These are phyloP conservation scores for Dispira parvispora DNA, from an alignment of 192 early-diverging fungal genomes.

Conservation along the genomic window DNA sequence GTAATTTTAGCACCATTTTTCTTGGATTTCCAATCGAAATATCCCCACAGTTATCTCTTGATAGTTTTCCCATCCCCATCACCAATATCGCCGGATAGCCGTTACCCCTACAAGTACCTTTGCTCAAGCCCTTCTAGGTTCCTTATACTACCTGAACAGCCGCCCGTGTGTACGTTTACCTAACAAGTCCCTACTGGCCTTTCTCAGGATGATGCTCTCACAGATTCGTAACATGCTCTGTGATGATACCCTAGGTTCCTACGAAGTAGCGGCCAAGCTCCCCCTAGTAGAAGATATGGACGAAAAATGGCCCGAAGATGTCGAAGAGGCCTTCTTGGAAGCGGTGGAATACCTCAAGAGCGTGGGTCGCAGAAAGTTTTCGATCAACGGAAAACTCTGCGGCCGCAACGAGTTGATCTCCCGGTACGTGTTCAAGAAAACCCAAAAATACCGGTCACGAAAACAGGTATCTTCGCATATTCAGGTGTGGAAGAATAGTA, in stretches of 20 bases:
- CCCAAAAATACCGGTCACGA: constrained; percentile 41
- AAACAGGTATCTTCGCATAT: constrained; percentile 71
- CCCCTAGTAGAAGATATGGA: neutral
- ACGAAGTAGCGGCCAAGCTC: neutral
- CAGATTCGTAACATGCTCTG: constrained; percentile 1
- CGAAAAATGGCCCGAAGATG: constrained; percentile 33
- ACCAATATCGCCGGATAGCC: too few species aligned
- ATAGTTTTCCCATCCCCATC: too few species aligned
- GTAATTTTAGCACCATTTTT: too few species aligned
- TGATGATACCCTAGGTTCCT: neutral
- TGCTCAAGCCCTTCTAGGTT: too few species aligned
- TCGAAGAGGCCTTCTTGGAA: constrained; percentile 39
- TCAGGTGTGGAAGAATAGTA: constrained; percentile 58
- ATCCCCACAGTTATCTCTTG: too few species aligned
- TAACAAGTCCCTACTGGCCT: neutral
- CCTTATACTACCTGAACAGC: too few species aligned
- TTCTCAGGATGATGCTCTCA: neutral
- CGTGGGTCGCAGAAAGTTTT: constrained; percentile 8
- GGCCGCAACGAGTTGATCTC: constrained; percentile 57
- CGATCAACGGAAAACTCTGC: constrained; percentile 13
- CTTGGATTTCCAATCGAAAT: too few species aligned
- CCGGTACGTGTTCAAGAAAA: constrained; percentile 51
- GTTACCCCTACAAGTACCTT: too few species aligned
- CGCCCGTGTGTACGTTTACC: too few species aligned
- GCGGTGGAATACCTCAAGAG: constrained; percentile 9